Percentiles rank a stretch among this genome's conserved stretches.
Evolutionary conservation across 1,284 basidiomycete genomes (phyloP).

Genomic region (Fomitopsis pinicola): DNA sequence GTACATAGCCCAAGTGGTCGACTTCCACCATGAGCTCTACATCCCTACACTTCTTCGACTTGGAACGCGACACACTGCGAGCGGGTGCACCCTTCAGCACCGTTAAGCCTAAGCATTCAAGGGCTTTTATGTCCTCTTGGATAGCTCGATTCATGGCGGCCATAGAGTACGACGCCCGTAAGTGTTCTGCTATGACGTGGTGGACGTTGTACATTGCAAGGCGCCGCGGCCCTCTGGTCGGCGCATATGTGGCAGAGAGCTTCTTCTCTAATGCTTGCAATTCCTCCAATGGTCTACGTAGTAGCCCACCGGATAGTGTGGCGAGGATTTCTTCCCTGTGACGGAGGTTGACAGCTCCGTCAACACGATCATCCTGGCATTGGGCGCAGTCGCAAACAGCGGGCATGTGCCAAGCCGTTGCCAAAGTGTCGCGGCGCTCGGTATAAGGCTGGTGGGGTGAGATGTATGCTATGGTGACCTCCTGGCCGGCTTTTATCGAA

Average conservation of each 20-base stretch:
- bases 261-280: neutral
- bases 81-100: neutral
- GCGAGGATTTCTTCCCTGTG: neutral
- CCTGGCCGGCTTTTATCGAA: constrained; percentile 10
- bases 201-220: neutral
- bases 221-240: neutral
- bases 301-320: neutral
- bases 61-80: neutral
- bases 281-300: neutral
- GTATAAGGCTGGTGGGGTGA: constrained; percentile 10
- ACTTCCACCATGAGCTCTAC: neutral
- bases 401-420: constrained; percentile 11
- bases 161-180: neutral
- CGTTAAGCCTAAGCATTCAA: neutral
- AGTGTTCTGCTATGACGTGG: neutral
- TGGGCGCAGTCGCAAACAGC: constrained; percentile 13
- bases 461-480: constrained; percentile 16
- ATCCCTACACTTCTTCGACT: neutral
- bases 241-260: neutral
- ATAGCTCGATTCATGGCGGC: neutral
- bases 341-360: constrained; percentile 10
- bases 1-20: neutral
- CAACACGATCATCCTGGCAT: constrained; percentile 17
- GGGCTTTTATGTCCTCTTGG: neutral
- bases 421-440: constrained; percentile 10